Evolutionary conservation across 1,284 basidiomycete species (phyloP).

Genomic region (Sporisorium reilianum): DNA sequence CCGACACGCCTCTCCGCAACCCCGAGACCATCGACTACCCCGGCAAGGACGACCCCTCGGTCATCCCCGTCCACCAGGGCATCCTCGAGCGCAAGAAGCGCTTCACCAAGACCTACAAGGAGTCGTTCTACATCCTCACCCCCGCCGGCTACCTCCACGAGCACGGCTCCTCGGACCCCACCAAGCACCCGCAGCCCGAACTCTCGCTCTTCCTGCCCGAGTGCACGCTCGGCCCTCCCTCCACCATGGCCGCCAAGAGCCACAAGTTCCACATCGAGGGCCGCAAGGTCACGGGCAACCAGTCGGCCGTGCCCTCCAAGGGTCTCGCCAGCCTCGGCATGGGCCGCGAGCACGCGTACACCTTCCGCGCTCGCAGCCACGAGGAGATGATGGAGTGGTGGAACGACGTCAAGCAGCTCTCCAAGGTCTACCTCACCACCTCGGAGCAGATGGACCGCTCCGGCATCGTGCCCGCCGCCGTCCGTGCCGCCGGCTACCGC

Average conservation of each 20-base stretch:
- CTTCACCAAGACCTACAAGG: slow-evolving; percentile 87
- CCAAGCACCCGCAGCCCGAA: slow-evolving; percentile 76
- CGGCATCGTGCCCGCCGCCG: slow-evolving; percentile 92
- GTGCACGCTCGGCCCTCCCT: slow-evolving; percentile 96
- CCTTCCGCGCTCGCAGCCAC: slow-evolving; percentile 87
- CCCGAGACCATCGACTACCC: slow-evolving; percentile 82
- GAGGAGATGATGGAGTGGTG: slow-evolving; percentile 99
- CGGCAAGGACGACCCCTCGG: slow-evolving; percentile 90
- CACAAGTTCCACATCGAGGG: slow-evolving; percentile 99
- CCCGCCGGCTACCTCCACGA: slow-evolving; percentile 96
- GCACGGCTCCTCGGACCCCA: slow-evolving; percentile 84
- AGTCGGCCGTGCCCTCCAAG: slow-evolving; percentile 75
- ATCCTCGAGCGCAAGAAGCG: slow-evolving; percentile 96
- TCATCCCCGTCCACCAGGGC: slow-evolving; percentile 88
- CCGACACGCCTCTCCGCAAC: slow-evolving; percentile 81
- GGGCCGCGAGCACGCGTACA: slow-evolving; percentile 79
- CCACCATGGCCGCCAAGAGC: slow-evolving; percentile 77
- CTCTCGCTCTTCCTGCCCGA: slow-evolving; percentile 93
- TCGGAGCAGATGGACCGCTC: slow-evolving; percentile 92
- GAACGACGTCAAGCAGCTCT: slow-evolving; percentile 97
- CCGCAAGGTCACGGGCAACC: slow-evolving; percentile 79
- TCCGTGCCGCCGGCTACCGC: slow-evolving; percentile 85
- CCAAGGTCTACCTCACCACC: slow-evolving; percentile 93
- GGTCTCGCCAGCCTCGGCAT: slow-evolving; percentile 73
- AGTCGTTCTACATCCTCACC: slow-evolving; percentile 87